A percentile compares a stretch with the other conserved stretches of the same genome.
These are phyloP conservation scores for Kuraishia ogatae DNA, from an alignment of 805 yeast genomes.

Conservation along the genomic window DNA sequence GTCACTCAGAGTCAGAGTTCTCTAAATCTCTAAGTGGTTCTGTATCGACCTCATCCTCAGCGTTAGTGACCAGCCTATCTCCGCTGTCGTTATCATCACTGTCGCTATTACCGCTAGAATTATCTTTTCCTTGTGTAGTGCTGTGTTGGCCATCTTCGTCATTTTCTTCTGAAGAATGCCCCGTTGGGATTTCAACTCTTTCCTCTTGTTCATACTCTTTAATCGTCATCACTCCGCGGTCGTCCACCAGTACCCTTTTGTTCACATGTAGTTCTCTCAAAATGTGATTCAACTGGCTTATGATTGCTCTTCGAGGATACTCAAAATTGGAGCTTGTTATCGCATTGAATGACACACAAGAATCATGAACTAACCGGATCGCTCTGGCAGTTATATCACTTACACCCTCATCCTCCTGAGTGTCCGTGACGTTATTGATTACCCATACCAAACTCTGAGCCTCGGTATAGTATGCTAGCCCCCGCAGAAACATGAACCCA, in stretches of 20 bases:
- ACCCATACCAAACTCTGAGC: slow-evolving; percentile 3
- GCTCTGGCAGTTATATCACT: neutral
- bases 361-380: neutral
- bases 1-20: neutral
- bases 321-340: neutral
- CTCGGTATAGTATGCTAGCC: neutral
- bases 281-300: neutral
- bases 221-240: neutral
- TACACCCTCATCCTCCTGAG: neutral
- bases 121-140: too few relatives aligned
- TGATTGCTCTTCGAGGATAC: neutral
- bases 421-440: neutral
- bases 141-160: neutral
- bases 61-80: too few relatives aligned
- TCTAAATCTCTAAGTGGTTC: neutral
- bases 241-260: neutral
- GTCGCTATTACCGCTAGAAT: too few relatives aligned
- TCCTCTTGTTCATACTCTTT: neutral
- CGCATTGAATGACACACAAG: neutral
- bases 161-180: neutral
- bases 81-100: too few relatives aligned
- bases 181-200: neutral
- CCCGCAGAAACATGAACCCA: slow-evolving; percentile 15
- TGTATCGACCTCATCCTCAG: neutral
- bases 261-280: neutral